Evolutionary conservation across 345 rosid species (phyloP).

Genomic region (Arabidopsis thaliana): TAIR10.1 NC_003075.7:6887001-6887500

Average conservation of each 20-base stretch:
- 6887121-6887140: not conserved
- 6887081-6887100: not conserved
- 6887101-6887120: not conserved
- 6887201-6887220: not conserved
- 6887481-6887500: conserved; percentile 43
- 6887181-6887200: not conserved
- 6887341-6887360: conserved; percentile 18
- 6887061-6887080: too few relatives aligned
- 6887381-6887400: conserved; percentile 29
- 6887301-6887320: not conserved
- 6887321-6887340: not conserved
- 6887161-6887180: not conserved
- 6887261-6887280: conserved; percentile 2
- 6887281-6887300: not conserved
- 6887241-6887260: not conserved
- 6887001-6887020: not conserved
- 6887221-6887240: conserved; percentile 12
- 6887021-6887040: not conserved
- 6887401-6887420: conserved; percentile 68
- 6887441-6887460: not conserved
- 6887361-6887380: conserved; percentile 30
- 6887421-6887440: conserved; percentile 47
- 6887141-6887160: not conserved
- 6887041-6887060: not conserved
- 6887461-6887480: conserved; percentile 32